These are phyloP conservation scores for Annulohypoxylon stygium DNA, from an alignment of 495 filamentous ascomycete species.

Conservation along the genomic window DNA sequence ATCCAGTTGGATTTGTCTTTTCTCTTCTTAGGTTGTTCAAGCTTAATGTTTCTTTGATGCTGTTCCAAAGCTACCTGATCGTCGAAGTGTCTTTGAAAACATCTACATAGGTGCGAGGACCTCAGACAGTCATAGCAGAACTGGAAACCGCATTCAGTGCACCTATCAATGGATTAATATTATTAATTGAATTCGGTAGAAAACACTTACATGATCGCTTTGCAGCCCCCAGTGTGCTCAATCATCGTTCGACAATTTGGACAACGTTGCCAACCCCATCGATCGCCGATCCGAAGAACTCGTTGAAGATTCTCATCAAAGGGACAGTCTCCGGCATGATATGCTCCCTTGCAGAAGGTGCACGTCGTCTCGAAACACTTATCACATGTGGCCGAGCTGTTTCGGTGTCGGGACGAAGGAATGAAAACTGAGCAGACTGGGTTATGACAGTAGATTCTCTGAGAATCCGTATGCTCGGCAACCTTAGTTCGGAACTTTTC, in stretches of 20 bases:
- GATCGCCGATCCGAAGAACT: conserved; percentile 72
- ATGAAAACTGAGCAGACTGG: conserved; percentile 64
- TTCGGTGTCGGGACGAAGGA: conserved; percentile 42
- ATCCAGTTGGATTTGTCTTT: background rate
- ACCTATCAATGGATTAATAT: conserved; percentile 52
- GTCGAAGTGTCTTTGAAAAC: no score
- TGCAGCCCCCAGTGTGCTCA: conserved; percentile 79
- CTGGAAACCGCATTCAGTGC: conserved; percentile 62
- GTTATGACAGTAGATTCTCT: conserved; percentile 63
- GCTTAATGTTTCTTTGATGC: no score
- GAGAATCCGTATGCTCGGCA: conserved; percentile 59
- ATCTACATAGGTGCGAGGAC: no score
- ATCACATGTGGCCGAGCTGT: conserved; percentile 56
- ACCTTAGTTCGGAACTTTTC: conserved; percentile 55
- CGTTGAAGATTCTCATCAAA: conserved; percentile 72
- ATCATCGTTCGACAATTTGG: conserved; percentile 77
- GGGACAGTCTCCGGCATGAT: conserved; percentile 71
- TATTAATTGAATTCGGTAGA: background rate
- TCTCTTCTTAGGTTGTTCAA: no score
- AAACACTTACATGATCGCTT: conserved; percentile 76
- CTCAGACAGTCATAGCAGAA: conserved; percentile 69
- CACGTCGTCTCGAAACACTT: conserved; percentile 60
- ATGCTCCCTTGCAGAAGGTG: conserved; percentile 57
- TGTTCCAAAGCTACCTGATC: no score
- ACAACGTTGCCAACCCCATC: conserved; percentile 79